Percentiles rank a stretch among this genome's conserved stretches.
Evolutionary conservation across 169 alveolate species (phyloP).

Genomic region (Perkinsus chesapeaki): DNA sequence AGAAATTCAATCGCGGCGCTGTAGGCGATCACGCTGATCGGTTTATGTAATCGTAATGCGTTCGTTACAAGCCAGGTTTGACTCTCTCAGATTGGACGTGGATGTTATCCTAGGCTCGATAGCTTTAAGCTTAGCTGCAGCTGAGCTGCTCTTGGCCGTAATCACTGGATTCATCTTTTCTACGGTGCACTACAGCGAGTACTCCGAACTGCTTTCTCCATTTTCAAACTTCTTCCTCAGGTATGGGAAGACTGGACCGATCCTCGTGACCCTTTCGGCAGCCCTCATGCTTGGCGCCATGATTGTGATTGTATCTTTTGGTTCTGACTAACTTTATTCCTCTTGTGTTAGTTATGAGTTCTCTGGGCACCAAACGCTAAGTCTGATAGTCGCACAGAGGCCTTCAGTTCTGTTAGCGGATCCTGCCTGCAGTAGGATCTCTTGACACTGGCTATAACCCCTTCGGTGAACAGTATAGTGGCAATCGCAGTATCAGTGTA

Average conservation of each 20-base stretch:
- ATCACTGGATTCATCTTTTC: neutral
- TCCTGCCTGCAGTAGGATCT: too few species aligned
- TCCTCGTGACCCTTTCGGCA: neutral
- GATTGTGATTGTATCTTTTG: neutral
- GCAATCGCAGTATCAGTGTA: too few species aligned
- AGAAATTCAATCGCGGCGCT: too few species aligned
- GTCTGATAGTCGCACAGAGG: too few species aligned
- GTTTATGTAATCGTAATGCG: too few species aligned
- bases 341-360: too few species aligned
- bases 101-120: neutral
- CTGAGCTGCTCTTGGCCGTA: neutral
- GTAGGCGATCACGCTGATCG: too few species aligned
- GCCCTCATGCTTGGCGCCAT: neutral
- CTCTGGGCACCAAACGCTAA: too few species aligned
- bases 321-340: neutral
- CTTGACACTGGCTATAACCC: too few species aligned
- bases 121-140: neutral
- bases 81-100: neutral
- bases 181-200: neutral
- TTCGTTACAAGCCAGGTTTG: neutral
- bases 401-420: too few species aligned
- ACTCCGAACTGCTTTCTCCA: neutral
- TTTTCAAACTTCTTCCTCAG: neutral
- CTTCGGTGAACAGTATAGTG: too few species aligned
- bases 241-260: neutral